Base-by-base conservation (phyloP, 768 basidiomycete genomes). In the Suillus lakei region DNA sequence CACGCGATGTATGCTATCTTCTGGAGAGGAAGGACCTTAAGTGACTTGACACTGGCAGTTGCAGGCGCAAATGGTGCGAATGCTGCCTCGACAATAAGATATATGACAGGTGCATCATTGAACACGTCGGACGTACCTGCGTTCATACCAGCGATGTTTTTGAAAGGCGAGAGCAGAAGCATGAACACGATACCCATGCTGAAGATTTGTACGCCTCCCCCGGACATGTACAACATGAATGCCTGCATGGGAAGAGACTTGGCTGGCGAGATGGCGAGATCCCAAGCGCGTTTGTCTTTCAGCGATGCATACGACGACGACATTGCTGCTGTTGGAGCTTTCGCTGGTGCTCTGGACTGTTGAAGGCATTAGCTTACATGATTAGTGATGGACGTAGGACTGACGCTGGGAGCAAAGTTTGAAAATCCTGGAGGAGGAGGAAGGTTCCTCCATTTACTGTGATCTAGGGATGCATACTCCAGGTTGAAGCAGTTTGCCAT, bases 191-290 rank as follows among this genome's bases (percentile, higher is more conserved):
- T 96, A 39, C 96, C 95, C 83, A 98, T 94, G 79, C 95, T 96
- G 77, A 98, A 98, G 50, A 98, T 91, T 78, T 98, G 96, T 16
- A 98, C 91, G 59, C 95, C 94, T 15, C 94, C 91, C 41, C 96
- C 96, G 26, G 95, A 96, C 92, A 98, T 97, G 86, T 98, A 98
- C 39, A 98, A 84, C 96, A 98, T 98, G 80, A 98, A 92, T 5
- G 91, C 95, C 73, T 98, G 95, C 96, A 98, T 98, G 4, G 96
- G 96, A 32, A 98, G 84, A 16, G 89, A 88, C 78, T 98, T 98
- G 39, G 92, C 93, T 1, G 96, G 96, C 4, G 86, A 81, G 58
- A 90, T 85, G 44, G 94, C 94, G 48, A 93, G 82, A 67, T 95
- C 93, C 91, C 94, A 93, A 50, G 94, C 94, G 32, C 92, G 88